These are phyloP conservation scores for Aphanomyces invadans DNA, from an alignment of 352 stramenopile species.

Conservation along the genomic window DNA sequence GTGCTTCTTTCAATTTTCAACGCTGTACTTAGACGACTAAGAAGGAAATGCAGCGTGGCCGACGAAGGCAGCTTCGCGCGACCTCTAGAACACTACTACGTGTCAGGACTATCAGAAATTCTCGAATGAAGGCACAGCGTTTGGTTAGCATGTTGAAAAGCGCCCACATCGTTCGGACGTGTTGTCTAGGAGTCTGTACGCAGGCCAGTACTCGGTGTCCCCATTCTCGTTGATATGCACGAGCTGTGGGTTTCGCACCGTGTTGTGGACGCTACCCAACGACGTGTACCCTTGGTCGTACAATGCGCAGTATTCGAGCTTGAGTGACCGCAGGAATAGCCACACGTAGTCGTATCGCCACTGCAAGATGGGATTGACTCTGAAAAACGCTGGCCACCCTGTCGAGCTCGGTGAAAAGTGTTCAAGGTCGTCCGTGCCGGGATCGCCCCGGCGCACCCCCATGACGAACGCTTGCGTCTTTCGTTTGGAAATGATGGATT, in stretches of 20 bases:
- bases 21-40: too few species aligned
- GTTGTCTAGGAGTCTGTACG: slow-evolving; percentile 59
- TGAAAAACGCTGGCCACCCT: slow-evolving; percentile 93
- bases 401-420: slow-evolving; percentile 79
- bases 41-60: too few species aligned
- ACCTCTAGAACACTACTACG: too few species aligned
- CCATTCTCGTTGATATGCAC: slow-evolving; percentile 44
- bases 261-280: slow-evolving; percentile 93
- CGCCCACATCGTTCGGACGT: slow-evolving; percentile 61
- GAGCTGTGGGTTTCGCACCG: slow-evolving; percentile 90
- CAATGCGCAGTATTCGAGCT: slow-evolving; percentile 82
- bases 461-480: slow-evolving; percentile 87
- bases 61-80: too few species aligned
- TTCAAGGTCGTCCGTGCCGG: slow-evolving; percentile 85
- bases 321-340: slow-evolving; percentile 84
- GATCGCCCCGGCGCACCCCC: slow-evolving; percentile 87
- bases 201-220: slow-evolving; percentile 58
- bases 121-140: neutral
- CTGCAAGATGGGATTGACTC: slow-evolving; percentile 96
- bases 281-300: slow-evolving; percentile 92
- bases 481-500: slow-evolving; percentile 78
- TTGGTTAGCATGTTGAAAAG: neutral
- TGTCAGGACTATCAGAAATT: too few species aligned
- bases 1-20: too few species aligned
- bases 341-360: slow-evolving; percentile 96